These are phyloP conservation scores for Tephrocybe sp. DNA, from an alignment of 768 basidiomycete genomes.

Conservation along the genomic window DNA sequence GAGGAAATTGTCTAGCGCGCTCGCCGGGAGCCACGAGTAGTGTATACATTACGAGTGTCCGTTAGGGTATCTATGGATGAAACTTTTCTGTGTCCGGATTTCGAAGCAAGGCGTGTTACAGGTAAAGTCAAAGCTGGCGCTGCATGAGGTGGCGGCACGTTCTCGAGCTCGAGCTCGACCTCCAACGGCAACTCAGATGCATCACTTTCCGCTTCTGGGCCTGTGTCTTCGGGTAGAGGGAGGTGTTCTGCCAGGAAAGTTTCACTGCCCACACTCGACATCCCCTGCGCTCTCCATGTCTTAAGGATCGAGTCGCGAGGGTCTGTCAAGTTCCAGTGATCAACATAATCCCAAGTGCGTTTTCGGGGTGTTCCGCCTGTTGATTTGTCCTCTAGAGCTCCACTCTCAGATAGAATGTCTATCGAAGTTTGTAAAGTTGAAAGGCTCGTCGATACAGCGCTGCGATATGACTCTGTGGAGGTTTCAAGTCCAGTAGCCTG, in stretches of 20 bases:
- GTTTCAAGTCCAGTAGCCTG: conserved; percentile 44
- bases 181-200: not conserved
- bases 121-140: not conserved
- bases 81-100: conserved; percentile 21
- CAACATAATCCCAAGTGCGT: conserved; percentile 67
- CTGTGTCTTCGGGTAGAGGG: conserved; percentile 28
- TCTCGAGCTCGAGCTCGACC: conserved; percentile 17
- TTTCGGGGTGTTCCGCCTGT: conserved; percentile 80
- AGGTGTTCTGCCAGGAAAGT: conserved; percentile 39
- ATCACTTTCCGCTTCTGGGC: conserved; percentile 25
- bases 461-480: conserved; percentile 43
- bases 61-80: conserved; percentile 34
- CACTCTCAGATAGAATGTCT: conserved; percentile 53
- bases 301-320: conserved; percentile 60
- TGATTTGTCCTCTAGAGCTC: conserved; percentile 59
- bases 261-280: conserved; percentile 27
- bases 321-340: conserved; percentile 71
- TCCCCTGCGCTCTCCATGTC: conserved; percentile 41
- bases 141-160: conserved; percentile 8
- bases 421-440: conserved; percentile 49
- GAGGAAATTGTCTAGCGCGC: conserved; percentile 25
- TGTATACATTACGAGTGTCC: conserved; percentile 44
- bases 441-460: conserved; percentile 42
- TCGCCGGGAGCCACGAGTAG: conserved; percentile 31
- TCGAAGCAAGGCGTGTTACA: conserved; percentile 25